Evolutionary conservation across 345 rosid genomes (phyloP).

Genomic region (Reutealis trisperma): DNA sequence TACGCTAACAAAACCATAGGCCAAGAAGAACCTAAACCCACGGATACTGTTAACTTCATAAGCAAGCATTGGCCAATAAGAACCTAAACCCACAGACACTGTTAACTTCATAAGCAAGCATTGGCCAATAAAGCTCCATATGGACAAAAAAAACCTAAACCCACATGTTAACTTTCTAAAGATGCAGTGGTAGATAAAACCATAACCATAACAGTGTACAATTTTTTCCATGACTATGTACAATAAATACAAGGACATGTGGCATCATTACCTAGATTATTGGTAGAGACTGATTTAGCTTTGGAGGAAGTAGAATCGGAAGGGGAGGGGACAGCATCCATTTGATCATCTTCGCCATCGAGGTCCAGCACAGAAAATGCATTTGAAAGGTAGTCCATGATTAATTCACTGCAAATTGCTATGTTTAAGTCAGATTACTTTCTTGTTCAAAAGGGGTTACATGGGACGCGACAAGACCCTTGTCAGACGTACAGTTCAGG

Average conservation of each 20-base stretch:
- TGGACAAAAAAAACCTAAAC: neutral
- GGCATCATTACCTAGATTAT: neutral
- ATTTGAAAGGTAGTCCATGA: constrained; percentile 48
- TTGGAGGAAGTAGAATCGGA: constrained; percentile 14
- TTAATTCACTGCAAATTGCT: neutral
- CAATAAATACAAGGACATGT: neutral
- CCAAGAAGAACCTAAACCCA: neutral
- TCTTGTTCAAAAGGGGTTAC: too few relatives aligned
- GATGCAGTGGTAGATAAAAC: neutral
- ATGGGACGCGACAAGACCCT: too few relatives aligned
- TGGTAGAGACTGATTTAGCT: neutral
- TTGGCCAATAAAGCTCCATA: too few relatives aligned
- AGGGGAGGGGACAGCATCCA: neutral
- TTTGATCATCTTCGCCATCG: constrained; percentile 44
- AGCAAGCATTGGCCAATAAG: neutral
- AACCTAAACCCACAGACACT: neutral
- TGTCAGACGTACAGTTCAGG: too few relatives aligned
- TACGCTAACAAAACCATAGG: neutral
- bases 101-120: neutral
- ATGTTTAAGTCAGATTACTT: too few relatives aligned
- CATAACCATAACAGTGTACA: neutral
- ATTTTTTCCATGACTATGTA: neutral
- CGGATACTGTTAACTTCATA: neutral
- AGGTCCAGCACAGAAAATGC: constrained; percentile 45
- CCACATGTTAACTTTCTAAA: neutral